These are phyloP conservation scores for Fusarium chuoi DNA, from an alignment of 2,329 filamentous ascomycete species.

Conservation along the genomic window DNA sequence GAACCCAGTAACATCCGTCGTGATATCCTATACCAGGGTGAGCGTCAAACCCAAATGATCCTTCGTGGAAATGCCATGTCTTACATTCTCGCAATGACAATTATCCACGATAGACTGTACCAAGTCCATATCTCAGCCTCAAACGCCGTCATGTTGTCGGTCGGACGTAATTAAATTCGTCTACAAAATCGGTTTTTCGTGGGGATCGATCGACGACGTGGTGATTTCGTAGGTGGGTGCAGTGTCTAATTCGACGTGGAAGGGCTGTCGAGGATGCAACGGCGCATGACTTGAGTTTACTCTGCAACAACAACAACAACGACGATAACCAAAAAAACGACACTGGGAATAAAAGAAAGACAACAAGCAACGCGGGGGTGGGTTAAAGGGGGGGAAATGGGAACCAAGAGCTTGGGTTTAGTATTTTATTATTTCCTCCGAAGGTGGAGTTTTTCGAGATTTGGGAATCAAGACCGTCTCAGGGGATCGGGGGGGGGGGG, in stretches of 20 bases:
- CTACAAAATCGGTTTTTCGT: not conserved
- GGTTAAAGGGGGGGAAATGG: conserved; percentile 3
- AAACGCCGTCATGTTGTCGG: conserved; percentile 45
- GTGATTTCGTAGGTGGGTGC: not conserved
- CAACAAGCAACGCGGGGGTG: conserved; percentile 32
- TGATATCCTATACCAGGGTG: conserved; percentile 45
- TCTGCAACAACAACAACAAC: not conserved
- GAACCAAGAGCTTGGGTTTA: not conserved
- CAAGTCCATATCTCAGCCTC: conserved; percentile 56
- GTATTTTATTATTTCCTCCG: conserved; percentile 31
- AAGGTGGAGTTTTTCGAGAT: conserved; percentile 16
- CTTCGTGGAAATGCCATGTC: conserved; percentile 19
- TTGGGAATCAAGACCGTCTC: not conserved
- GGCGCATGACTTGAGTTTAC: conserved; percentile 19
- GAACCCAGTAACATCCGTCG: conserved; percentile 56
- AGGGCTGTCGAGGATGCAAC: conserved; percentile 22
- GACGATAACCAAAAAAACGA: not conserved
- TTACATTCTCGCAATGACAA: conserved; percentile 55
- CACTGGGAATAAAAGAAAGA: not conserved
- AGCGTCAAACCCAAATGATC: not conserved
- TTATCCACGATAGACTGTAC: conserved; percentile 54
- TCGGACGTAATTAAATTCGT: not conserved
- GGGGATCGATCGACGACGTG: conserved; percentile 5
- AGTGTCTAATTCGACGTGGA: conserved; percentile 14
- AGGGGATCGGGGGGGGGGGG: conserved; percentile 15